Base-by-base conservation (phyloP, 2,329 filamentous ascomycete genomes). In the Bipolaris sorokiniana region DNA sequence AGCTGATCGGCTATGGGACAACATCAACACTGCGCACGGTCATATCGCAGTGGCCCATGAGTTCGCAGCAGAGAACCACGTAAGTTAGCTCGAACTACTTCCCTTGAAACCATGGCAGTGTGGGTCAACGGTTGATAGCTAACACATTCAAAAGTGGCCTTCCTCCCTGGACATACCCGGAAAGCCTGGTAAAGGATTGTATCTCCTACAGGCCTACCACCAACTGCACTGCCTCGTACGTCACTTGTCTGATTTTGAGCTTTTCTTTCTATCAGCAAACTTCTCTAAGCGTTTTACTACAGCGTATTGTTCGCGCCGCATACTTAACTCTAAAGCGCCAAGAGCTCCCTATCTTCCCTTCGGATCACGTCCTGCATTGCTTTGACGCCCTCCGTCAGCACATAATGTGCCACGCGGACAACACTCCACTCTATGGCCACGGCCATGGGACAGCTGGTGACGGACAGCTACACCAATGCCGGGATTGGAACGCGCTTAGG, bases 11-110 rank as follows among this genome's bases (percentile, higher is more conserved):
- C 56, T 67, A 13, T 73, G 70, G 70, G 59, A 71, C 7, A 51
- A 44, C 1, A 70, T 73, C 41, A 56, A 59, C 18, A 65, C 65
- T 7, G 55, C 68, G 13, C 70, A 73, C 48, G 70, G 69, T 18
- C 63, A 71, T 45, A 61, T 73, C 15, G 65, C 69, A 11, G 57
- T 72, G 15, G 70, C 72, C 44, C 60, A 58, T 11, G 18, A 63
- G 40, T 68, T 61, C 61, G 69, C 69, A 3, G 51, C 51, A 20
- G 37, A 42, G 46, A 65, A 57, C 20, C 38, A 44, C 45, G 56
- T 57, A 54, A 65, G 54, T 59, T 18, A 37, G n/a, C 31, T 13
- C 31, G 28, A 15, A 18, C 20, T n/a, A 15, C 26, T 11, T 36
- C 9, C 20, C 20, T 22, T 1, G 11, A 41, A 41, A 23, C n/a